Conservation (phyloP, 768 basidiomycete species). For the Mycena belliarum region DNA sequence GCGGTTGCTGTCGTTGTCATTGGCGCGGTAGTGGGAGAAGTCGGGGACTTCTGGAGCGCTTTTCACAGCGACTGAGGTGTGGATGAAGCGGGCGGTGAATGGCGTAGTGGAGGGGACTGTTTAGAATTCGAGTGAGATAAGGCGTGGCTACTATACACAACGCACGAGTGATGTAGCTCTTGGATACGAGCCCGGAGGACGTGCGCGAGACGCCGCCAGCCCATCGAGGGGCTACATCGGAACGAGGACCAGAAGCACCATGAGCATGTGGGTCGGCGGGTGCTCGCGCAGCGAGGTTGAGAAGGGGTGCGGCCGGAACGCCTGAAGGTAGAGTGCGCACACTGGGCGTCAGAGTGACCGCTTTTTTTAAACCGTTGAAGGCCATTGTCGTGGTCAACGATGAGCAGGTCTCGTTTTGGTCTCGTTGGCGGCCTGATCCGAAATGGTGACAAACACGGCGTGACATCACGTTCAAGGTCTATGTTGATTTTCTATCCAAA, state of each 20-base stretch:
- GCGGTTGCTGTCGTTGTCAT: constrained; percentile 66
- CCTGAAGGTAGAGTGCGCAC: constrained; percentile 79
- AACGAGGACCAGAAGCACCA: constrained; percentile 55
- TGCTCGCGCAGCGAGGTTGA: constrained; percentile 73
- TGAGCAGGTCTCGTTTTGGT: constrained; percentile 10
- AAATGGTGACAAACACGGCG: background rate
- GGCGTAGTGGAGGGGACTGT: constrained; percentile 55
- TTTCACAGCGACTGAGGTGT: constrained; percentile 69
- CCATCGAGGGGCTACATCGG: constrained; percentile 66
- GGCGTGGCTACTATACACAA: constrained; percentile 2
- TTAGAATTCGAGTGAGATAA: constrained; percentile 11
- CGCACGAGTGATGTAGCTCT: constrained; percentile 65
- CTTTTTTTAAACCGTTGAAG: constrained; percentile 77
- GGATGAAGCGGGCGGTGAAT: constrained; percentile 71
- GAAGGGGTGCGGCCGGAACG: constrained; percentile 70
- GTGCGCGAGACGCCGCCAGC: constrained; percentile 55
- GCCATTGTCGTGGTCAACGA: constrained; percentile 58
- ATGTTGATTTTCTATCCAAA: no score
- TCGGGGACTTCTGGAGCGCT: constrained; percentile 87
- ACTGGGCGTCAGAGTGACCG: constrained; percentile 79
- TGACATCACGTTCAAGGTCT: no score
- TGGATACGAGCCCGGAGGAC: constrained; percentile 59
- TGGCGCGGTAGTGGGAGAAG: constrained; percentile 78
- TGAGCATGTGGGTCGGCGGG: constrained; percentile 57
- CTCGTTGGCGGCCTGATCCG: background rate